Conservation (phyloP, 129 eudicot genomes). For the Erigeron canadensis region DNA sequence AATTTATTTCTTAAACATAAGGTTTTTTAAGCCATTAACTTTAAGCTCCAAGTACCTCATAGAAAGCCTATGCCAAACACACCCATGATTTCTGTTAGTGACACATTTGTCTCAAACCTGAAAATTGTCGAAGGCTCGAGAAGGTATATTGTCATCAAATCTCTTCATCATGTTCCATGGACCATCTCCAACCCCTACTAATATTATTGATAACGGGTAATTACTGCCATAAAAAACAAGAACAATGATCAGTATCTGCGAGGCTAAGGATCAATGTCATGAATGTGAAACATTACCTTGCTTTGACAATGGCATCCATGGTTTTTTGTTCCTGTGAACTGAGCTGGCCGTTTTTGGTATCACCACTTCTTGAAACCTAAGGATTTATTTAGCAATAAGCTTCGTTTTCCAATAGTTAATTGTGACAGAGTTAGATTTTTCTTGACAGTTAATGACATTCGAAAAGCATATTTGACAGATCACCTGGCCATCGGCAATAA, state of each 20-base stretch:
- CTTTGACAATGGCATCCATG: conserved; percentile 74
- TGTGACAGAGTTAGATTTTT: neutral
- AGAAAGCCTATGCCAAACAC: no score
- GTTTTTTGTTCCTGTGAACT: conserved; percentile 75
- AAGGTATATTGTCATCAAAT: conserved; percentile 80
- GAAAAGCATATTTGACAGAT: neutral
- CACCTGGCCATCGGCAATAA: conserved; percentile 78
- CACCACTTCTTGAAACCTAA: conserved; percentile 68
- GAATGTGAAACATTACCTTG: conserved; percentile 46
- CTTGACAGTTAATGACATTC: neutral
- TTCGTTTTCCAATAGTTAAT: neutral
- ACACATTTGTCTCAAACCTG: conserved; percentile 42
- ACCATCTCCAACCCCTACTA: conserved; percentile 86
- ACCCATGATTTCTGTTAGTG: neutral
- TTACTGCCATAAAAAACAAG: conserved; percentile 39
- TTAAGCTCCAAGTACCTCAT: no score
- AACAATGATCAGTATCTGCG: neutral
- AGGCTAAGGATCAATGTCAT: neutral
- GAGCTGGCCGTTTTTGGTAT: conserved; percentile 42
- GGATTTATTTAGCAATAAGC: neutral
- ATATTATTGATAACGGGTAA: conserved; percentile 69
- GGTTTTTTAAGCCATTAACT: no score
- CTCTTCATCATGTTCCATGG: conserved; percentile 82
- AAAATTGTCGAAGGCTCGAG: conserved; percentile 76
- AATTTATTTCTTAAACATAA: no score